A percentile compares a stretch with the other conserved stretches of the same genome.
These are phyloP conservation scores for Saccharum hybrid DNA, from an alignment of 202 grass and related monocot genomes.

Conservation along the genomic window DNA sequence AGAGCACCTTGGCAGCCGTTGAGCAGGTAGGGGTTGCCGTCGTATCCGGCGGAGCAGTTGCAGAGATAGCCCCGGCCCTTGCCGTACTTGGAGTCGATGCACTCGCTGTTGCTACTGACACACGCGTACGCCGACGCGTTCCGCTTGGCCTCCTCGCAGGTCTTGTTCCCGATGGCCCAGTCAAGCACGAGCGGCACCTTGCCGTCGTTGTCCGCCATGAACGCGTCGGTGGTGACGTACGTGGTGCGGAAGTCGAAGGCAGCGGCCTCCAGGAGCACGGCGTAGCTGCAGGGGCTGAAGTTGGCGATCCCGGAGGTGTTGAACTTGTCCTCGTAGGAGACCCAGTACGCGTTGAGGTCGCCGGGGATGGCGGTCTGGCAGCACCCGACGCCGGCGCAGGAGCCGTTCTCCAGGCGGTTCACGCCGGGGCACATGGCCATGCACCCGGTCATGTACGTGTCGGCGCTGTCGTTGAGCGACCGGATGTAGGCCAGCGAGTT, in stretches of 20 bases:
- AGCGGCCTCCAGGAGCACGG: slow-evolving; percentile 53
- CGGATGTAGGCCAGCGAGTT: slow-evolving; percentile 58
- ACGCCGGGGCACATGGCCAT: slow-evolving; percentile 50
- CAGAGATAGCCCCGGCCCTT: slow-evolving; percentile 64
- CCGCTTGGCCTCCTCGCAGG: slow-evolving; percentile 45
- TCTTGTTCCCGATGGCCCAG: slow-evolving; percentile 61
- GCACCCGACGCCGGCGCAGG: slow-evolving; percentile 70
- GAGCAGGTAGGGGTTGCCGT: slow-evolving; percentile 64
- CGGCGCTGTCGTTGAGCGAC: slow-evolving; percentile 34
- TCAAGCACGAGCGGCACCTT: slow-evolving; percentile 63
- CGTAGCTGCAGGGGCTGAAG: slow-evolving; percentile 65
- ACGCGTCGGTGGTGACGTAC: slow-evolving; percentile 49
- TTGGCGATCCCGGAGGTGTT: slow-evolving; percentile 35
- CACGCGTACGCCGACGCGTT: slow-evolving; percentile 57
- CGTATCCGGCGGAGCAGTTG: slow-evolving; percentile 63
- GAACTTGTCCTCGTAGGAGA: slow-evolving; percentile 58
- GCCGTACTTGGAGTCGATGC: slow-evolving; percentile 64
- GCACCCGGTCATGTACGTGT: slow-evolving; percentile 54
- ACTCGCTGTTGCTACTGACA: slow-evolving; percentile 50
- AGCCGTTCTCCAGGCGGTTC: slow-evolving; percentile 14
- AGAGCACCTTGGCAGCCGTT: slow-evolving; percentile 56
- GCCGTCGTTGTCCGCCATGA: slow-evolving; percentile 20
- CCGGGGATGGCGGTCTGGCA: slow-evolving; percentile 67
- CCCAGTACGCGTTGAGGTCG: slow-evolving; percentile 45
- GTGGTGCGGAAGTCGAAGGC: slow-evolving; percentile 53